Evolutionary conservation across 768 basidiomycete species (phyloP).

Genomic region (Cystofilobasidium ferigula): DNA sequence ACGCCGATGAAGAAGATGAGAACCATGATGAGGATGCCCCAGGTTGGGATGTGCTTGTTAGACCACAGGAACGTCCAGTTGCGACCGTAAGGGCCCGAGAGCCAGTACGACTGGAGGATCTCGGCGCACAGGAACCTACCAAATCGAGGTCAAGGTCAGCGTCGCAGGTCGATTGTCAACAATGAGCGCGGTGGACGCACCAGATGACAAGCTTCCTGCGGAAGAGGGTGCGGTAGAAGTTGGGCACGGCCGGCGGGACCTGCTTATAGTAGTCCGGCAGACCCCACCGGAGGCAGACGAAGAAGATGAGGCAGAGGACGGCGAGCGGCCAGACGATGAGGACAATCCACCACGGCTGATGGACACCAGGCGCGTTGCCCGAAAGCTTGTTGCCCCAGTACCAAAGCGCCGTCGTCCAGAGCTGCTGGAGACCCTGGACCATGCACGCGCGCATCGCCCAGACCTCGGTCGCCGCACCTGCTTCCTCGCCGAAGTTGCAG

Average conservation of each 20-base stretch:
- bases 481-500: slow-evolving; percentile 94
- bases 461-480: slow-evolving; percentile 89
- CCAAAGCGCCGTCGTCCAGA: slow-evolving; percentile 92
- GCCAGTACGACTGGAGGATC: slow-evolving; percentile 81
- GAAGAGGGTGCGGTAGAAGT: slow-evolving; percentile 80
- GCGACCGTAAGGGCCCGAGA: slow-evolving; percentile 63
- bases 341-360: slow-evolving; percentile 68
- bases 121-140: slow-evolving; percentile 82
- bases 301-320: slow-evolving; percentile 61
- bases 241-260: slow-evolving; percentile 87
- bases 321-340: slow-evolving; percentile 71
- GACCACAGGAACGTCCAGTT: slow-evolving; percentile 93
- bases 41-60: slow-evolving; percentile 60
- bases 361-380: slow-evolving; percentile 43
- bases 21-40: slow-evolving; percentile 70
- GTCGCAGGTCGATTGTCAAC: not conserved
- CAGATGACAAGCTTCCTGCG: slow-evolving; percentile 82
- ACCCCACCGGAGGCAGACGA: slow-evolving; percentile 72
- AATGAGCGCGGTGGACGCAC: slow-evolving; percentile 36
- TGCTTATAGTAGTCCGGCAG: slow-evolving; percentile 87
- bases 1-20: slow-evolving; percentile 74
- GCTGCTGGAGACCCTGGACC: slow-evolving; percentile 88
- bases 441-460: slow-evolving; percentile 85
- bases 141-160: too few relatives aligned
- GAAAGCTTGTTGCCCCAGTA: slow-evolving; percentile 77